A percentile compares a stretch with the other conserved stretches of the same genome.
Evolutionary conservation across 2,329 filamentous ascomycete species (phyloP).

Genomic region (Fusarium pseudoanthophilum): DNA sequence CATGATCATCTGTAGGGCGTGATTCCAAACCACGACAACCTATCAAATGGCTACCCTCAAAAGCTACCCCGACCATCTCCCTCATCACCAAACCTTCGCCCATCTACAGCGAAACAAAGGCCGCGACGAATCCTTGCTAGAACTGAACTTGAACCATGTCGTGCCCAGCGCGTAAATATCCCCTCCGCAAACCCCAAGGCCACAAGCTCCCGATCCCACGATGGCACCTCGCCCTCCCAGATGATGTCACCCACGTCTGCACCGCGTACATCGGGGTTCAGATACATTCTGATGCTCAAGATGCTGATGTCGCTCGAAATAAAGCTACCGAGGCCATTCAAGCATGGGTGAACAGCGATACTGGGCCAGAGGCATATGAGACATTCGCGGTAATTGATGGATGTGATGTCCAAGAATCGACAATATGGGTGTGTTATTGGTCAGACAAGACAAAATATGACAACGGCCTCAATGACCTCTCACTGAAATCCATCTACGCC

Average conservation of each 20-base stretch:
- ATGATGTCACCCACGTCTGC: conserved; percentile 30
- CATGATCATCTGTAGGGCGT: neutral
- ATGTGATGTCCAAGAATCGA: conserved; percentile 34
- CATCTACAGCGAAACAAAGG: neutral
- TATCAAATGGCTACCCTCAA: conserved; percentile 7
- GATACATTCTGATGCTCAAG: neutral
- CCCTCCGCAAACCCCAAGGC: conserved; percentile 44
- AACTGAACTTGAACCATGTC: conserved; percentile 8
- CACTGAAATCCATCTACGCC: conserved; percentile 24
- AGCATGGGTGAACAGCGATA: conserved; percentile 13
- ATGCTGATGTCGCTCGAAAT: neutral
- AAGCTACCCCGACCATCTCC: neutral
- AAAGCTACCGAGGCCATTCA: conserved; percentile 5
- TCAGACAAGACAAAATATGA: conserved; percentile 26
- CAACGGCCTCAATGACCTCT: conserved; percentile 13
- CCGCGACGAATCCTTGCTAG: too few relatives aligned
- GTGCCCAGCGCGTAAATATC: conserved; percentile 40
- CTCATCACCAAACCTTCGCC: neutral
- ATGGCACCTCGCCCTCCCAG: conserved; percentile 42
- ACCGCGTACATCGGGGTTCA: conserved; percentile 47
- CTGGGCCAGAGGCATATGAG: conserved; percentile 10
- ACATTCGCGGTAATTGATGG: conserved; percentile 39
- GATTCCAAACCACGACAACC: conserved; percentile 6
- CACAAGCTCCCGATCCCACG: conserved; percentile 47
- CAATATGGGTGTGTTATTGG: conserved; percentile 49